Evolutionary conservation across 2,329 filamentous ascomycete genomes (phyloP).

Genomic region (Alternaria angustiovoidea): DNA sequence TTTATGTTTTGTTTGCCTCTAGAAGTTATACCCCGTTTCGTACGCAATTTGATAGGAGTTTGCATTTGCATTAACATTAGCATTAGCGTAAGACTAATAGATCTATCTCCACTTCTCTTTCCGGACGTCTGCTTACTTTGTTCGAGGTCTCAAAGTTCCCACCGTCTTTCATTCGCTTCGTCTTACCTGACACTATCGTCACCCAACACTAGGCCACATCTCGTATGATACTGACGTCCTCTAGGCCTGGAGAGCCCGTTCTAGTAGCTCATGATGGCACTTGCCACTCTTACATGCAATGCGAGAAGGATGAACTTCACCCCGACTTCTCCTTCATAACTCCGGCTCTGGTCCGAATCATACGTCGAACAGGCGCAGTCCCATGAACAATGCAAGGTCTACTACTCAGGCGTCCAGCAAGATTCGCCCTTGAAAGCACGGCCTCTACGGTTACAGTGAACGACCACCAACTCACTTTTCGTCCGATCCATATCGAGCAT

Average conservation of each 20-base stretch:
- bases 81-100: not conserved
- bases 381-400: not conserved
- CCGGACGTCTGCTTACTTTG: not conserved
- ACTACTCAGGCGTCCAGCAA: not conserved
- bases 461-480: not conserved
- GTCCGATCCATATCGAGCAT: not conserved
- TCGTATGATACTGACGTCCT: not conserved
- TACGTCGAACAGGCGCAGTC: not conserved
- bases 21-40: constrained; percentile 5
- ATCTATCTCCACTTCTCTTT: not conserved
- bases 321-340: not conserved
- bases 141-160: not conserved
- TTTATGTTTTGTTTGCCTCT: not conserved
- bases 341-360: not conserved
- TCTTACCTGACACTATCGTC: not conserved
- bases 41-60: not conserved
- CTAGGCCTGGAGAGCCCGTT: not conserved
- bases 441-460: not conserved
- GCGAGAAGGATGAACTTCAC: not conserved
- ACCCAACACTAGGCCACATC: not conserved
- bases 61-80: not conserved
- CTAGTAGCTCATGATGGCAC: not conserved
- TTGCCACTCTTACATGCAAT: not conserved
- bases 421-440: not conserved
- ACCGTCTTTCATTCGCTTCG: not conserved